phyloP scores from a whole-genome alignment of 495 filamentous ascomycete species.

The Daldinia childiae region DNA sequence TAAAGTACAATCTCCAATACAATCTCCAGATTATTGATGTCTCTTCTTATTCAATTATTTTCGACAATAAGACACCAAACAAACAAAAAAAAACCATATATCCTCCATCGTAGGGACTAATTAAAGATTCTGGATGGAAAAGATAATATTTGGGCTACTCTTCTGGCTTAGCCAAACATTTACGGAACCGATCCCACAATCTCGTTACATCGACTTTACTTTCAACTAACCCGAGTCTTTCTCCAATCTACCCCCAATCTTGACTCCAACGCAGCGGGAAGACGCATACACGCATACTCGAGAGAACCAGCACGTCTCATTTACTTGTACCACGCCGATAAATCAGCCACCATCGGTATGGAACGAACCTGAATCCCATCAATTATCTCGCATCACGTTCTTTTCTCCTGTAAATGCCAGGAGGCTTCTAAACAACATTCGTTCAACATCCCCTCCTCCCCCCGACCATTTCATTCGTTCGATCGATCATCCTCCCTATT shows the following conservation, averaged over 20 bases:
- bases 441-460: slow-evolving; percentile 3
- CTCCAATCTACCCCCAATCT: not conserved
- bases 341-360: slow-evolving; percentile 26
- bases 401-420: not conserved
- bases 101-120: slow-evolving; percentile 9
- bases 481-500: slow-evolving; percentile 14
- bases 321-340: slow-evolving; percentile 18
- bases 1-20: not conserved
- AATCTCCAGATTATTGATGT: slow-evolving; percentile 11
- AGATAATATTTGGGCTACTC: not conserved
- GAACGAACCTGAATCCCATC: slow-evolving; percentile 22
- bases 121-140: slow-evolving; percentile 4
- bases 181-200: slow-evolving; percentile 9
- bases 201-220: not conserved
- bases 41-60: slow-evolving; percentile 3
- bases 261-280: slow-evolving; percentile 16
- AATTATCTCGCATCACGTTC: not conserved
- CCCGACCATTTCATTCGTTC: slow-evolving; percentile 22
- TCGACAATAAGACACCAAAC: slow-evolving; percentile 16
- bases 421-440: slow-evolving; percentile 19
- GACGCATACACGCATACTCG: slow-evolving; percentile 27
- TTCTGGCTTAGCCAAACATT: slow-evolving; percentile 20
- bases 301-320: slow-evolving; percentile 15
- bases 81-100: slow-evolving; percentile 15
- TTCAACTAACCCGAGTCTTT: slow-evolving; percentile 7